Evolutionary conservation across 2,329 filamentous ascomycete genomes (phyloP), one percentile per base, ranked within the genome.

Genomic region (Ascochyta fabae): DNA sequence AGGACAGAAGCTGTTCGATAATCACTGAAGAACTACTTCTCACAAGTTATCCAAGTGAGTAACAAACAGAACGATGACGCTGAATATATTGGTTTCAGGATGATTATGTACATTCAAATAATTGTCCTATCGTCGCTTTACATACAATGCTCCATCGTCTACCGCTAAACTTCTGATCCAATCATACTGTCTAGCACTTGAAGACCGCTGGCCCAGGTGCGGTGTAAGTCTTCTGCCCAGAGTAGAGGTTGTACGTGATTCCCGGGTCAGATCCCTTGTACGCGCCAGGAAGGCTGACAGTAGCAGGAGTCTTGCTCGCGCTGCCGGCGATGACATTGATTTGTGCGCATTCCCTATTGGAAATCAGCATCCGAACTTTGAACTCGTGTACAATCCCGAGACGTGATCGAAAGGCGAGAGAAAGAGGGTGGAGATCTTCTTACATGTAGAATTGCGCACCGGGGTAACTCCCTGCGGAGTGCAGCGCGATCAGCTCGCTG

Each of bases 161-260:
- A 19, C 19, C 5, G 15, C 5, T 40, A 15, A 19, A 15, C 13
- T 40, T 7, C 33, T 16, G 12, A 4, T 48, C 43, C 36, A 36
- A n/a, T 22, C 6, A 0, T 2, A 10, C 27, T 19, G 15, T 31
- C 63, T 73, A 84, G 69, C 82, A 84, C 35, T 69, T 78, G 59
- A 84, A 83, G 1, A 83, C 70, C 0, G 74, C 66, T 31, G 82
- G 82, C 0, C 82, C 82, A 0, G 82, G 82, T 16, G 80, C 74
- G 1, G 71, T 81, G 56, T 84, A 84, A 4, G 72, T 71, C 61
- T 68, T 65, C 44, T 58, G 56, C 0, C 67, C 70, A 6, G 26
- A 60, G 48, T 73, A 73, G 29, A 74, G 15, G 26, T 74, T 73
- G 43, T 66, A 73, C 46, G 70, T 31, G 40, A 75, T 72, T 1